Base-by-base conservation (phyloP, 2,329 filamentous ascomycete species). In the Aspergillus japonicus region DNA sequence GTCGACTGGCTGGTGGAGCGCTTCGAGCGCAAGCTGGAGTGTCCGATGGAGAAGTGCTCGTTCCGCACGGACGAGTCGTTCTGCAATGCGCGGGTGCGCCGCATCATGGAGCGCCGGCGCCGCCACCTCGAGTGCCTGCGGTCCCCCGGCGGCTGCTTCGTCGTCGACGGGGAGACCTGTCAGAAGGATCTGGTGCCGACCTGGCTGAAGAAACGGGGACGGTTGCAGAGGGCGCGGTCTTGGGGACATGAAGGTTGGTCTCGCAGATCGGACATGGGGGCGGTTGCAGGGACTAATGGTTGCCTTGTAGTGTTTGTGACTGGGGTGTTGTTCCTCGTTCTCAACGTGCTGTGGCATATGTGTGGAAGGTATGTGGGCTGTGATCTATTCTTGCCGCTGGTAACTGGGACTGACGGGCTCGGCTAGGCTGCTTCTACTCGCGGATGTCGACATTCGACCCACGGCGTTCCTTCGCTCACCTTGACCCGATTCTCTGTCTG, bases 1-100 rank as follows among this genome's bases (percentile, higher is more conserved):
- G 82, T 91, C 12, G 82, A 84, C 59, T 91, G 89, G 89, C 79
- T 91, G 4, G 79, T 90, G 60, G 81, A 88, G 65, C 82, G 88
- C 12, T 82, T 86, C 19, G 82, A 78, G 50, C 78, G 87, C 39
- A 85, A 88, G 59, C 81, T 91, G 8, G 84, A 89, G 64, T 89
- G 87, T 65, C 89, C 87, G 4, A 86, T 85, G 70, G 74, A 74
- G 61, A 75, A 74, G 56, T 79, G 77, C 55, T 75, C 72, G 2
- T 74, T 80, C 49, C 70, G 73, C 7, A 79, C 76, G 4, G 77
- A 80, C 60, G 75, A 75, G 50, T 63, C 69, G 0, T 80, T 80
- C 57, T 80, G 77, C 58, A 76, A 74, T 47, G 62, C 61, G n/a
- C 69, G 74, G n/a, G 73, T 80, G 26, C 68, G 71, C 6, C 62